A percentile compares a stretch with the other conserved stretches of the same genome.
phyloP scores from a whole-genome alignment of 2,329 filamentous ascomycete species.

The Fusarium haematococcum region DNA sequence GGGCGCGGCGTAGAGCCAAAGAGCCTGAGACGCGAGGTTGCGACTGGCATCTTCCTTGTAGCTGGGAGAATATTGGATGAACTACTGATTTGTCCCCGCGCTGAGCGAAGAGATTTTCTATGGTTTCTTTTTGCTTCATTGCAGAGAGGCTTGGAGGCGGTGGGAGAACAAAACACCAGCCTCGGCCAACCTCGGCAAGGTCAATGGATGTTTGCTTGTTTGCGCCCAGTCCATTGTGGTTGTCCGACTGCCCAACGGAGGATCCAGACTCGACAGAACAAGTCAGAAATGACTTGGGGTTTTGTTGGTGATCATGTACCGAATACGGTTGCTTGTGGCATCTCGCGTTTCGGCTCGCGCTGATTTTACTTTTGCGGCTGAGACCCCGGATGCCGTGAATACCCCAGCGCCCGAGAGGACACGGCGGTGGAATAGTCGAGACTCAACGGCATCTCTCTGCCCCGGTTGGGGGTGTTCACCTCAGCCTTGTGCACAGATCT shows the following conservation, averaged over 20 bases:
- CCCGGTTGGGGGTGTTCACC: background rate
- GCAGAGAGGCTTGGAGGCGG: background rate
- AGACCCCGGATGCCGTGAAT: background rate
- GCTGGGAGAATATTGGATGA: background rate
- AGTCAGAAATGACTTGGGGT: background rate
- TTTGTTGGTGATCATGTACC: background rate
- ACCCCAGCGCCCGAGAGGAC: background rate
- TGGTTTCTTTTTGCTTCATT: background rate
- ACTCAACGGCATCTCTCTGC: background rate
- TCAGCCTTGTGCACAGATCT: background rate
- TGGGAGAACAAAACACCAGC: slow-evolving; percentile 14
- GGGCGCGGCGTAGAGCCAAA: slow-evolving; percentile 13
- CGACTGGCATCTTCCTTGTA: background rate
- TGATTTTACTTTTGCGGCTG: background rate
- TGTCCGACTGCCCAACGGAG: background rate
- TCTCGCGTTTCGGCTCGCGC: background rate
- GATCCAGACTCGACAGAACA: background rate
- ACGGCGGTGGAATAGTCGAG: background rate
- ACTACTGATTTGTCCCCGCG: slow-evolving; percentile 1
- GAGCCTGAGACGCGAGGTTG: background rate
- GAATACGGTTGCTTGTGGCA: background rate
- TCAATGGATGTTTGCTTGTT: slow-evolving; percentile 1
- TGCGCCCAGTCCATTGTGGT: background rate
- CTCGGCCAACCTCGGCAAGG: slow-evolving; percentile 2
- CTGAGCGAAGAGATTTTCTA: slow-evolving; percentile 1